phyloP scores from a whole-genome alignment of 1,284 basidiomycete species.

The Pisolithus thermaeus region DNA sequence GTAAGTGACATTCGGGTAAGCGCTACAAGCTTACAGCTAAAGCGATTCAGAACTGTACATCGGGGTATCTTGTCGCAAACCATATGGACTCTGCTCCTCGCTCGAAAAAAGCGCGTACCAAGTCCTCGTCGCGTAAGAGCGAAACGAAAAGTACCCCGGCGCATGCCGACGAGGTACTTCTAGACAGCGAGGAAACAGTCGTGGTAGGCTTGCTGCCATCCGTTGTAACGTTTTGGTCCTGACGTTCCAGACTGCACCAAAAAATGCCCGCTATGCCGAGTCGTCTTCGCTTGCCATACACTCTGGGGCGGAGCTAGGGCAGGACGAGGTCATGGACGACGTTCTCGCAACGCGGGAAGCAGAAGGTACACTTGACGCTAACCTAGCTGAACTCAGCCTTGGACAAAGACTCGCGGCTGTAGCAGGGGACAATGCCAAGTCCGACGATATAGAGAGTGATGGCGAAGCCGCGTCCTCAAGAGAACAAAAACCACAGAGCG shows the following conservation, averaged over 20 bases:
- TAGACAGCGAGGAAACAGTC: constrained; percentile 18
- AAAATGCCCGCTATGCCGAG: constrained; percentile 60
- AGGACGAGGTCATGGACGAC: constrained; percentile 54
- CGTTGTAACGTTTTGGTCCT: constrained; percentile 2
- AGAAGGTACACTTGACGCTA: constrained; percentile 72
- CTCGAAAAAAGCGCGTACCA: constrained; percentile 47
- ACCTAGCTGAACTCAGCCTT: constrained; percentile 84
- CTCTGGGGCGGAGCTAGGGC: constrained; percentile 58
- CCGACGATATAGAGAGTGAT: constrained; percentile 37
- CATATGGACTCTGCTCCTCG: constrained; percentile 38
- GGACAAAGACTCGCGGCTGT: constrained; percentile 50
- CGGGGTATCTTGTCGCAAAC: background rate
- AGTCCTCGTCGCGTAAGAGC: constrained; percentile 49
- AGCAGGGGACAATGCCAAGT: background rate
- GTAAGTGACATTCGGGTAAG: too few species aligned
- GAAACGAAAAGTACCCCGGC: background rate
- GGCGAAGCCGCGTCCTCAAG: constrained; percentile 25
- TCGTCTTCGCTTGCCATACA: constrained; percentile 51
- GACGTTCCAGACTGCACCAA: constrained; percentile 34
- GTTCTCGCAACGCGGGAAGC: constrained; percentile 38
- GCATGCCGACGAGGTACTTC: constrained; percentile 17
- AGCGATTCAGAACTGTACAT: too few species aligned
- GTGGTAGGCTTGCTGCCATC: constrained; percentile 11
- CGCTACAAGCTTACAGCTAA: too few species aligned
- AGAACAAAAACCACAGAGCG: constrained; percentile 30